Percentiles rank a stretch among this genome's conserved stretches.
Evolutionary conservation across 306 rosid species (phyloP).

Genomic region (Quercus mongolica): DNA sequence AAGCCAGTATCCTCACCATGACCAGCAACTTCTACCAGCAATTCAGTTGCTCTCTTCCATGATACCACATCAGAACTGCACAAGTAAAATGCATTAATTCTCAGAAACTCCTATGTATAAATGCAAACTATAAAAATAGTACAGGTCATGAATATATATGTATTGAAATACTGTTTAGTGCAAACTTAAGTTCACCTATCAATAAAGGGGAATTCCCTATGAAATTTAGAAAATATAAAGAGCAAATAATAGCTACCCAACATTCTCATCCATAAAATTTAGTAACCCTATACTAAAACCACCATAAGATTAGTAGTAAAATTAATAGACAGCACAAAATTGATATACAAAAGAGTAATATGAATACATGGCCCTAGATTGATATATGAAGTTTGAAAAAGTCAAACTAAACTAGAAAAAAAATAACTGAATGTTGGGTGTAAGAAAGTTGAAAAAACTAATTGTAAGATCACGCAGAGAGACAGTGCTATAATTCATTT

Average conservation of each 20-base stretch:
- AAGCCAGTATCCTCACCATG: slow-evolving; percentile 95
- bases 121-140: background rate
- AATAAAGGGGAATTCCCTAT: background rate
- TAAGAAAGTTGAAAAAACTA: background rate
- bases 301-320: background rate
- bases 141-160: background rate
- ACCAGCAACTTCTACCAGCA: slow-evolving; percentile 81
- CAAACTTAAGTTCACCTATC: background rate
- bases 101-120: background rate
- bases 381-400: background rate
- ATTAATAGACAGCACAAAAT: background rate
- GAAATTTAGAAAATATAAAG: background rate
- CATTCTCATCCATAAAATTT: background rate
- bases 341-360: background rate
- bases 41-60: slow-evolving; percentile 79
- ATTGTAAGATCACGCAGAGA: background rate
- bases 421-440: background rate
- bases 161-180: background rate
- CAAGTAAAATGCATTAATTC: slow-evolving; percentile 18
- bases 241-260: background rate
- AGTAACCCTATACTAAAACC: background rate
- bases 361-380: background rate
- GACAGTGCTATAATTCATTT: background rate
- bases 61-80: slow-evolving; percentile 83
- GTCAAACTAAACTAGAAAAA: background rate